Conservation (phyloP, 768 basidiomycete genomes). For the Boletellus sp. region DNA sequence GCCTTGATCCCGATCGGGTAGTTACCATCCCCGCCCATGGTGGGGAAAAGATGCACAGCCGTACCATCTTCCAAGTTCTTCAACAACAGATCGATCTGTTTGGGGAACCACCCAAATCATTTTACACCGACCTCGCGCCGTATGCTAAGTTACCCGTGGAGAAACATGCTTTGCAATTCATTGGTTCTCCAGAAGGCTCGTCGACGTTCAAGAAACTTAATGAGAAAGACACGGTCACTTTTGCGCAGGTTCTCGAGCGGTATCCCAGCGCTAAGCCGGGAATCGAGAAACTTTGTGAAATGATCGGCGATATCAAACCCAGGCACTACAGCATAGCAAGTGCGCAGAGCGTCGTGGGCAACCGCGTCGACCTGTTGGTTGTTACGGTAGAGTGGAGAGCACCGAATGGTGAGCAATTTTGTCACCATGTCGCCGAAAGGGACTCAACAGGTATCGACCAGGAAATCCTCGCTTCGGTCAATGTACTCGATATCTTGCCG, state of each 20-base stretch:
- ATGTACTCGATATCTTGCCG: constrained; percentile 92
- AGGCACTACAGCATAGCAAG: constrained; percentile 98
- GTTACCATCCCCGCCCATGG: constrained; percentile 73
- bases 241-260: constrained; percentile 77
- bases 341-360: constrained; percentile 90
- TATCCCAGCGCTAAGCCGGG: constrained; percentile 78
- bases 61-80: constrained; percentile 91
- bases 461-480: constrained; percentile 83
- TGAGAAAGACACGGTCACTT: constrained; percentile 93
- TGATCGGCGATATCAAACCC: constrained; percentile 94
- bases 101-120: constrained; percentile 92
- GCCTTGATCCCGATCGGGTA: constrained; percentile 72
- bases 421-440: not conserved
- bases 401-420: constrained; percentile 59
- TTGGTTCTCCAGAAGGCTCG: constrained; percentile 87
- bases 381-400: constrained; percentile 95
- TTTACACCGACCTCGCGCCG: constrained; percentile 83
- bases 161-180: constrained; percentile 80
- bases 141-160: constrained; percentile 71
- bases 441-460: constrained; percentile 28
- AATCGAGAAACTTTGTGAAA: constrained; percentile 81
- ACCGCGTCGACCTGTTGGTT: constrained; percentile 90
- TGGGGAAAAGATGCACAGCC: constrained; percentile 75
- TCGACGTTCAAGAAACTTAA: constrained; percentile 93
- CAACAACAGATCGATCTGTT: constrained; percentile 98